These are phyloP conservation scores for Salix purpurea DNA, from an alignment of 345 rosid genomes.

Conservation along the genomic window DNA sequence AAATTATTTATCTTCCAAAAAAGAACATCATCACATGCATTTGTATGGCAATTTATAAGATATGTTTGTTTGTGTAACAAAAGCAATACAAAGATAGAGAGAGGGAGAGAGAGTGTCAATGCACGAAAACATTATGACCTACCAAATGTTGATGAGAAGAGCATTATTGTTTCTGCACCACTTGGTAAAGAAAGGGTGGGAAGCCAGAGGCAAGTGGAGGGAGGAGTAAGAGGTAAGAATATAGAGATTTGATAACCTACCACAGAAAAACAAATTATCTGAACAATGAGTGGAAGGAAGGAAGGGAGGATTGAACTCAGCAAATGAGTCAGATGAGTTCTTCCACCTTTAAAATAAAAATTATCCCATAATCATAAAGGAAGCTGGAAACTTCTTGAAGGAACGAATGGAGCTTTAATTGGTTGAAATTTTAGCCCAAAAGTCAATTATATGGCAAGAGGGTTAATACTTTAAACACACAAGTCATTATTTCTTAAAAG, in stretches of 20 bases:
- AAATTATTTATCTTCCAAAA: too few species aligned
- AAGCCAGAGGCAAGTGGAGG: too few species aligned
- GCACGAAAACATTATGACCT: too few species aligned
- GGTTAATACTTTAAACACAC: neutral
- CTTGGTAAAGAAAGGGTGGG: neutral
- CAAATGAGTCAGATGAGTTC: neutral
- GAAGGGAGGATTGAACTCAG: neutral
- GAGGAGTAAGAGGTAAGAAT: too few species aligned
- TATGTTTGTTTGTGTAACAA: too few species aligned
- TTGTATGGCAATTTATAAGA: too few species aligned
- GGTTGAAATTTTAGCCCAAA: conserved; percentile 21
- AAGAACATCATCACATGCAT: too few species aligned
- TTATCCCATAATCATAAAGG: too few species aligned
- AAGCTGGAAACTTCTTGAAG: neutral
- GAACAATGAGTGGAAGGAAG: neutral
- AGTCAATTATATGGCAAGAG: conserved; percentile 23
- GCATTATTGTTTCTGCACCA: neutral
- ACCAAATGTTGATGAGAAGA: too few species aligned
- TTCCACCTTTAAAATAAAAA: neutral
- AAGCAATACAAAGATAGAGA: too few species aligned
- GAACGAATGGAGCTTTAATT: neutral
- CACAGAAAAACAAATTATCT: neutral
- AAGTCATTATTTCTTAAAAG: neutral
- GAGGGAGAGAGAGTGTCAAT: too few species aligned
- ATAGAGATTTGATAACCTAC: neutral